A percentile compares a stretch with the other conserved stretches of the same genome.
phyloP scores from a whole-genome alignment of 169 alveolate genomes.

The Fabrea salina region DNA sequence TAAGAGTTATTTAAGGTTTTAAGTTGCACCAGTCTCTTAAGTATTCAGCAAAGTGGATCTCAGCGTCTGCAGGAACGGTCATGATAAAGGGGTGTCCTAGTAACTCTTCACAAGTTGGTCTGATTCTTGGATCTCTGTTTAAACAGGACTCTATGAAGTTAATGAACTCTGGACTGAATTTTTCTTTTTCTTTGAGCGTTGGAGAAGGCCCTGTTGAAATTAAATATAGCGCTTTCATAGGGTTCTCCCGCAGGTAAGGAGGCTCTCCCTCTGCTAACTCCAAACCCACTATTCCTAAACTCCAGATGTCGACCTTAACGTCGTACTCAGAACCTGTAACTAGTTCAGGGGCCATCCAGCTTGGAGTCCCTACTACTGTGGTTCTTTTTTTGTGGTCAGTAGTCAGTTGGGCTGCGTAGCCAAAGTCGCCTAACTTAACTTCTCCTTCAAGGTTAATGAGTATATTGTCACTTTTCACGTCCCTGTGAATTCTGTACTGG shows the following conservation, averaged over 20 bases:
- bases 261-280: constrained; percentile 91
- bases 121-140: constrained; percentile 66
- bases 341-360: constrained; percentile 95
- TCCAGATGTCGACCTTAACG: constrained; percentile 88
- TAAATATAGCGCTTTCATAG: constrained; percentile 54
- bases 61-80: constrained; percentile 1
- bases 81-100: constrained; percentile 54
- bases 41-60: neutral
- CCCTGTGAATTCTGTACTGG: constrained; percentile 82
- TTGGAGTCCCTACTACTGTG: constrained; percentile 90
- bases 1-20: neutral
- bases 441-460: constrained; percentile 72
- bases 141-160: constrained; percentile 76
- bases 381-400: constrained; percentile 8
- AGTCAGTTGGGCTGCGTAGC: constrained; percentile 34
- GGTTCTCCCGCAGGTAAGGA: constrained; percentile 78
- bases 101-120: constrained; percentile 73
- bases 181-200: constrained; percentile 52
- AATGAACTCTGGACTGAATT: constrained; percentile 71
- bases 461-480: constrained; percentile 87
- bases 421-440: constrained; percentile 88
- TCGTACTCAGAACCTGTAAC: constrained; percentile 69
- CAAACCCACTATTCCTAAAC: constrained; percentile 88
- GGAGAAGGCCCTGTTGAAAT: constrained; percentile 66
- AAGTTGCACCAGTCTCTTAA: constrained; percentile 2